Conservation (phyloP, 139 green algal species). For the Spirogloea muscicola region DNA sequence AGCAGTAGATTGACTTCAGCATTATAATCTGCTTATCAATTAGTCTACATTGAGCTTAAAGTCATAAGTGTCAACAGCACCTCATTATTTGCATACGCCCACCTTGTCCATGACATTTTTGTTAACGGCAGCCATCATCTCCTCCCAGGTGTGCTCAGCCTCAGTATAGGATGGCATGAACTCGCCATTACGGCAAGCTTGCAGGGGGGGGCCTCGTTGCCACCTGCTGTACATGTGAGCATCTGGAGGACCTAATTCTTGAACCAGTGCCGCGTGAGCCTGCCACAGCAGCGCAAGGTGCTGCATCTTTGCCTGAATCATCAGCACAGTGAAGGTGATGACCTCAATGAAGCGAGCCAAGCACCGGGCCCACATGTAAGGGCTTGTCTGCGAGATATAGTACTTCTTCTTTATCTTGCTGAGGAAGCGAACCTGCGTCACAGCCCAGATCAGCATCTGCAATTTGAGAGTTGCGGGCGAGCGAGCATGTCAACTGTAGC, state of each 20-base stretch:
- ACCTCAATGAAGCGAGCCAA: slow-evolving; percentile 4
- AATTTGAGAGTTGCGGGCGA: too few relatives aligned
- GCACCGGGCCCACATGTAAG: not conserved
- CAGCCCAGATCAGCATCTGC: not conserved
- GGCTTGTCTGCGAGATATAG: not conserved
- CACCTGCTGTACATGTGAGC: not conserved
- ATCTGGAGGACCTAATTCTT: not conserved
- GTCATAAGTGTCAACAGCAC: not conserved
- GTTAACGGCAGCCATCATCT: slow-evolving; percentile 11
- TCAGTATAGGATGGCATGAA: not conserved
- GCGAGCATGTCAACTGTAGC: too few relatives aligned
- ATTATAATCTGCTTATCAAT: not conserved
- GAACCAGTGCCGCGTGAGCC: not conserved
- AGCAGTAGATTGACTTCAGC: not conserved
- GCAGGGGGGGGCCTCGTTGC: too few relatives aligned
- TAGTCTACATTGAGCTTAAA: not conserved
- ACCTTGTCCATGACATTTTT: not conserved
- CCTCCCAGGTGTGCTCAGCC: slow-evolving; percentile 22
- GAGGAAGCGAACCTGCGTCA: not conserved
- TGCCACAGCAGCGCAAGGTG: not conserved
- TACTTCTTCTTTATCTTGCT: slow-evolving; percentile 12
- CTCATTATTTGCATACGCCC: not conserved
- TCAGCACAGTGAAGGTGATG: not conserved
- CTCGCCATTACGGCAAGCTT: not conserved
- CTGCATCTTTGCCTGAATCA: not conserved